phyloP scores from a whole-genome alignment of 208 protist genomes.

The Strigomonas galati region DNA sequence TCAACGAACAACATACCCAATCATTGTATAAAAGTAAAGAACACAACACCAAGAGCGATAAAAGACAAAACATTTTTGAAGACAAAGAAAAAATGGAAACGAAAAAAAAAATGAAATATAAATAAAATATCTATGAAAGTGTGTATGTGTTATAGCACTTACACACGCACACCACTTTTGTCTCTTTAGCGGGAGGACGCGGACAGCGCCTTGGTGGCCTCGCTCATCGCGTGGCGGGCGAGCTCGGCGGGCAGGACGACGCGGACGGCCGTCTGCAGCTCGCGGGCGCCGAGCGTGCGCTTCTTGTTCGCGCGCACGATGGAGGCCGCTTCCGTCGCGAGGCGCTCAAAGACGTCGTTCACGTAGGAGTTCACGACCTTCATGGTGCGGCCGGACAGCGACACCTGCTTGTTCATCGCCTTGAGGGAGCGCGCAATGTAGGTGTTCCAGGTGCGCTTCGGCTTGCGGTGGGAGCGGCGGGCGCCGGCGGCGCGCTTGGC shows the following conservation, averaged over 20 bases:
- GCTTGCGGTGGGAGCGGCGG: conserved; percentile 66
- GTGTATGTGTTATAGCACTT: not conserved
- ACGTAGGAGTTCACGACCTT: conserved; percentile 98
- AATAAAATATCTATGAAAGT: conserved; percentile 6
- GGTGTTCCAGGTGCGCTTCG: conserved; percentile 83
- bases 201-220: conserved; percentile 98
- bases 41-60: conserved; percentile 12
- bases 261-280: conserved; percentile 98
- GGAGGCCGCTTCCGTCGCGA: conserved; percentile 95
- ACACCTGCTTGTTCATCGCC: conserved; percentile 97
- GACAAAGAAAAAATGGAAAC: conserved; percentile 1
- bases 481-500: conserved; percentile 73
- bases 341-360: conserved; percentile 98
- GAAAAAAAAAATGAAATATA: conserved; percentile 12
- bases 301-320: conserved; percentile 98
- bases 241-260: conserved; percentile 98
- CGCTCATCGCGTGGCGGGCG: conserved; percentile 98
- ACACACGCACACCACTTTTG: not conserved
- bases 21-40: conserved; percentile 13
- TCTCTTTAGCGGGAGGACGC: conserved; percentile 86
- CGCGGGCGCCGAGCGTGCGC: conserved; percentile 95
- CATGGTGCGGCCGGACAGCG: conserved; percentile 96
- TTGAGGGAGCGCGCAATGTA: conserved; percentile 96
- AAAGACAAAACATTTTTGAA: conserved; percentile 13
- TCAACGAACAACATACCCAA: conserved; percentile 11